phyloP scores from a whole-genome alignment of 2,329 filamentous ascomycete genomes.

The Calonectria pauciramosa region DNA sequence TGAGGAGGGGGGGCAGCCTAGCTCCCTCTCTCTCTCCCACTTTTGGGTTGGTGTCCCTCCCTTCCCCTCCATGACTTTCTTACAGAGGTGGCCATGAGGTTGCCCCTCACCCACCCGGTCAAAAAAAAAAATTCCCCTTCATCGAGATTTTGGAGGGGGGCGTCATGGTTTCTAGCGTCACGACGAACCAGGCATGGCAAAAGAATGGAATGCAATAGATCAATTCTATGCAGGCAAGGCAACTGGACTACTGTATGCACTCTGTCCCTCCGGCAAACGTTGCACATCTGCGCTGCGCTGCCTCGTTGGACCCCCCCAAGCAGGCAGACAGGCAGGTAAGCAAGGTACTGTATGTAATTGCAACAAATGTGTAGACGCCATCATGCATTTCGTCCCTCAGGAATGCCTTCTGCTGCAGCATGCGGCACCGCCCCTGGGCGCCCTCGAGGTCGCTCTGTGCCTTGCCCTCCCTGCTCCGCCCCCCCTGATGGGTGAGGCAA shows the following conservation, averaged over 20 bases:
- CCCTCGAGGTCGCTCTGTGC: neutral
- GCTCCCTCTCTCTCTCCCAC: constrained; percentile 37
- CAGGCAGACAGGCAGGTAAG: neutral
- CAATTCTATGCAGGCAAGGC: neutral
- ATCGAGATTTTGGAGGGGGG: neutral
- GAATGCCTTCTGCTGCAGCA: constrained; percentile 6
- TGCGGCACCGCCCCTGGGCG: constrained; percentile 13
- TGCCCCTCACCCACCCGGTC: neutral
- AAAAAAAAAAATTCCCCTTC: constrained; percentile 1
- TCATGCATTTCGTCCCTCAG: constrained; percentile 1
- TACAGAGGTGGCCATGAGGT: neutral
- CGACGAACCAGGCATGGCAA: neutral
- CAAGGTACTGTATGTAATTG: neutral
- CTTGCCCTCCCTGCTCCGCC: neutral
- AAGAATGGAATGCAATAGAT: neutral
- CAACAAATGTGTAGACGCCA: constrained; percentile 1
- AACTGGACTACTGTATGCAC: neutral
- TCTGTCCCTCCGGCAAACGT: neutral
- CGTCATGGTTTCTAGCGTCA: constrained; percentile 16
- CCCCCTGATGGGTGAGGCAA: neutral
- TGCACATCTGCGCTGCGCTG: neutral
- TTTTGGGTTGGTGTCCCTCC: constrained; percentile 24
- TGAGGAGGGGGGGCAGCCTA: constrained; percentile 20
- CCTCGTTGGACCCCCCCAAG: neutral
- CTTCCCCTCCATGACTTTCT: neutral